Percentiles rank a stretch among this genome's conserved stretches.
Evolutionary conservation across 2,329 filamentous ascomycete species (phyloP).

Genomic region (Ascochyta koolunga): DNA sequence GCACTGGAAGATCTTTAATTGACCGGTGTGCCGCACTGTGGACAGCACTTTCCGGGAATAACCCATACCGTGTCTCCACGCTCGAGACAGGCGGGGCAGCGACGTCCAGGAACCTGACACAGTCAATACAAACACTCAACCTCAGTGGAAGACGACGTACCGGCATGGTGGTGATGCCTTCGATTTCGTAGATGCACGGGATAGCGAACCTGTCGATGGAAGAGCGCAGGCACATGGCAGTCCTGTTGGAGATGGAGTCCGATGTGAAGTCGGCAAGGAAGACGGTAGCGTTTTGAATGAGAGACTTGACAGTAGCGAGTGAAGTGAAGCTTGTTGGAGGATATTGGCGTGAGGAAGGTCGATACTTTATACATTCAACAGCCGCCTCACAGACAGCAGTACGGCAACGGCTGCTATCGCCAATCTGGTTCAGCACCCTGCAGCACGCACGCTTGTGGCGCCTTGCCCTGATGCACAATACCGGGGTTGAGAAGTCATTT

Average conservation of each 20-base stretch:
- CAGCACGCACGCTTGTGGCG: constrained; percentile 28
- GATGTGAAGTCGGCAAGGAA: not conserved
- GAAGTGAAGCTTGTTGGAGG: constrained; percentile 1
- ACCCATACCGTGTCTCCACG: constrained; percentile 51
- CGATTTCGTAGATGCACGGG: constrained; percentile 36
- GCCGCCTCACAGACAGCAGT: not conserved
- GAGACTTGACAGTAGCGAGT: not conserved
- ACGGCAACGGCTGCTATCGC: constrained; percentile 2
- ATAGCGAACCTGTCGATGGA: constrained; percentile 33
- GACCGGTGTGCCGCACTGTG: constrained; percentile 48
- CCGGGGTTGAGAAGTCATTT: constrained; percentile 21
- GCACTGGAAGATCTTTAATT: constrained; percentile 31
- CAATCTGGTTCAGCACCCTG: constrained; percentile 10
- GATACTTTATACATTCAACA: constrained; percentile 11
- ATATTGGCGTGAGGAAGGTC: not conserved
- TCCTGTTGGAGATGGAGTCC: not conserved
- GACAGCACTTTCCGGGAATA: constrained; percentile 49
- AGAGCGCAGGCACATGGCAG: constrained; percentile 36
- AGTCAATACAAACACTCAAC: constrained; percentile 1
- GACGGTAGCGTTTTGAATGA: not conserved
- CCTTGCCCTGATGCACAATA: constrained; percentile 18
- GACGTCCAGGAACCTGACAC: constrained; percentile 47
- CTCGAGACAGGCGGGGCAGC: constrained; percentile 49
- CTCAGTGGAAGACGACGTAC: constrained; percentile 25
- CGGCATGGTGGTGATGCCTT: constrained; percentile 44